These are phyloP conservation scores for Fagopyrum homotropicum DNA, from an alignment of 148 eudicot species.

Conservation along the genomic window DNA sequence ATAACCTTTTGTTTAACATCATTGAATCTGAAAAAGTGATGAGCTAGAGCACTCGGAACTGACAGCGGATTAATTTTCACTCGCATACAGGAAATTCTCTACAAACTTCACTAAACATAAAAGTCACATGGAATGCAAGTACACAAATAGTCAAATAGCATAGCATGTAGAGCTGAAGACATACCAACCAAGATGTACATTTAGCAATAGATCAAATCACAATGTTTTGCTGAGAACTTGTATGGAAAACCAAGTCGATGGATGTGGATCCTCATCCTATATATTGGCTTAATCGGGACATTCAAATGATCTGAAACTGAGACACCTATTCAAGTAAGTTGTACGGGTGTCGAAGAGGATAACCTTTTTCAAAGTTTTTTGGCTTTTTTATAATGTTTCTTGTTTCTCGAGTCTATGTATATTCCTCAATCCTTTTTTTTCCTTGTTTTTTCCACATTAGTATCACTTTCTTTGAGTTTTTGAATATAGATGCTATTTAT, in stretches of 20 bases:
- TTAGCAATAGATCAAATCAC: not conserved
- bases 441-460: no score
- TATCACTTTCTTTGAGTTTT: no score
- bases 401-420: no score
- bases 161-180: not conserved
- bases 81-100: not conserved
- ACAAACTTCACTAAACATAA: not conserved
- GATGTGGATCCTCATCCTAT: no score
- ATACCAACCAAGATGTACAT: not conserved
- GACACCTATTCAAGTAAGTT: no score
- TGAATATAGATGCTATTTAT: no score
- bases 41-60: not conserved
- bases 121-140: not conserved
- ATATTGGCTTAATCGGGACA: no score
- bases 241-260: not conserved
- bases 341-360: no score
- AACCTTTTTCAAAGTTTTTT: no score
- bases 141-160: not conserved
- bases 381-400: no score
- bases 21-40: not conserved
- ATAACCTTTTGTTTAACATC: not conserved
- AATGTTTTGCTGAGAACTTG: not conserved
- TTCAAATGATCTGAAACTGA: no score
- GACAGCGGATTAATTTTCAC: not conserved
- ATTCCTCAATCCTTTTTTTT: no score